Evolutionary conservation across 768 basidiomycete species (phyloP), one percentile per base, ranked within the genome.

Genomic region (Holtermanniella nyarrowii): DNA sequence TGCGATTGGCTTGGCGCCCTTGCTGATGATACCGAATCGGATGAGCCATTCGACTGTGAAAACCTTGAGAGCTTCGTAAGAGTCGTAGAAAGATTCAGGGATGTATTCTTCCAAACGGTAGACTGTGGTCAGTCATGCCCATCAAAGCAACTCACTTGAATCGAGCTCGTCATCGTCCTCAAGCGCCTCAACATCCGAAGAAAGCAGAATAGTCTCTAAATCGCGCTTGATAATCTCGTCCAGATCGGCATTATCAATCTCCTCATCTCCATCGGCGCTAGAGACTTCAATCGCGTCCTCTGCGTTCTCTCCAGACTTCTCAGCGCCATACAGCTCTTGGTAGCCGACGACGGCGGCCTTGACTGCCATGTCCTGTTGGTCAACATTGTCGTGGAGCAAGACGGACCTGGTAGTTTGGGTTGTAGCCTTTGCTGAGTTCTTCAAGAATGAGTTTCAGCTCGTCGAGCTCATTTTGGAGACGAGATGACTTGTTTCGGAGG

Each of bases 321-420:
- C 42, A 18, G 43, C 31, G 27, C 48, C 24, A 40, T 42, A 12
- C 14, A 60, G 54, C 46, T 74, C 82, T 66, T 89, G 86, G 83
- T 87, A 97, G 13, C 90, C 91, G 44, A 89, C 82, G 14, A 96
- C 90, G 16, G 93, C 91, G 60, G 93, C 91, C 24, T 95, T 79
- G 44, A 97, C 93, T 1, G 89, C 90, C 93, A 99, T 97, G 67
- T 99, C 93, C 69, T 55, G 43, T 18, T 43, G 42, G n/a, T 43
- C 42, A 7, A 20, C 20, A 43, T 20, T 43, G 42, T 22, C 5
- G 5, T 43, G 42, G 42, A 37, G 5, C 16, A n/a, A 16, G n/a
- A 41, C 48, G 16, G 16, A 50, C 54, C 48, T 96, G 91, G 72
- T 96, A 96, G 70, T 99, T 99, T 14, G 93, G 93, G 69, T 99